phyloP scores from a whole-genome alignment of 495 filamentous ascomycete species.

The Tuber indicum region DNA sequence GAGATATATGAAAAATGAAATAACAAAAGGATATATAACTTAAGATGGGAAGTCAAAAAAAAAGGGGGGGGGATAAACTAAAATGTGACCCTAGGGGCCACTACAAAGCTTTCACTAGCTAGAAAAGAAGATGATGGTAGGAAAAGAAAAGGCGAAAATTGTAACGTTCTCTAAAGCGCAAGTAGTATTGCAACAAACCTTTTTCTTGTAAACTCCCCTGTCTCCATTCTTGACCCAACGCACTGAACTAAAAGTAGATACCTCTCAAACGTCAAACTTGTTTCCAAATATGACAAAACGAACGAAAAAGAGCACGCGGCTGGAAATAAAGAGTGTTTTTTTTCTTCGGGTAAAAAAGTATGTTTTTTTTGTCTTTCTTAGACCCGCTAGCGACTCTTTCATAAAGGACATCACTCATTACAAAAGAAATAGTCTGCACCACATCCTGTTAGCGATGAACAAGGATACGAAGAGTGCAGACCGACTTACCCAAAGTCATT shows the following conservation, averaged over 20 bases:
- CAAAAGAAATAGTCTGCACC: conserved; percentile 18
- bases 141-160: conserved; percentile 10
- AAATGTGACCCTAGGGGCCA: not conserved
- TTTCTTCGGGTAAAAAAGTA: conserved; percentile 21
- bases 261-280: conserved; percentile 35
- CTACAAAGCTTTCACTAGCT: not conserved
- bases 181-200: conserved; percentile 8
- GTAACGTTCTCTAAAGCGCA: conserved; percentile 23
- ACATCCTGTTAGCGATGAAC: not conserved
- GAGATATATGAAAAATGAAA: not conserved
- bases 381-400: conserved; percentile 24
- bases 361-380: conserved; percentile 31
- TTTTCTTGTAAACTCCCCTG: not conserved
- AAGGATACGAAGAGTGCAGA: not conserved
- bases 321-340: conserved; percentile 13
- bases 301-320: conserved; percentile 25
- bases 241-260: conserved; percentile 28
- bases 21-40: not conserved
- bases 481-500: conserved; percentile 11
- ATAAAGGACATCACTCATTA: conserved; percentile 34
- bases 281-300: conserved; percentile 23
- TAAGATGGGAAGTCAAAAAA: not conserved
- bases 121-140: conserved; percentile 4
- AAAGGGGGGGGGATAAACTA: not conserved
- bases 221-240: conserved; percentile 10